Conservation (phyloP, 2,329 filamentous ascomycete species). For the Domatiomyces globalis region DNA sequence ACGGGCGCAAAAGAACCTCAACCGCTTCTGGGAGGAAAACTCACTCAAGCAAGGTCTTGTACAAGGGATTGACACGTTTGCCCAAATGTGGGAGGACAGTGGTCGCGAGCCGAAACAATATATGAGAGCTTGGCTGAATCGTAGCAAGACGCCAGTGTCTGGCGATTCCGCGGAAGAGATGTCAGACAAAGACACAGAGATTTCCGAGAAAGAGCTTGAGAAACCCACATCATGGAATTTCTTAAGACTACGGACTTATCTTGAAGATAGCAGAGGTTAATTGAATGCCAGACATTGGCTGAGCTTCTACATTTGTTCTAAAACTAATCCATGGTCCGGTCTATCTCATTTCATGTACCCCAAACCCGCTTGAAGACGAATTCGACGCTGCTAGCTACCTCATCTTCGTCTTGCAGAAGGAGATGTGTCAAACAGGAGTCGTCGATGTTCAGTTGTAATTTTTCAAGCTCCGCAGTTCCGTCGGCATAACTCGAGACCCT, state of each 20-base stretch:
- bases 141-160: background rate
- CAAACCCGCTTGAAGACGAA: conserved; percentile 13
- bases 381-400: conserved; percentile 11
- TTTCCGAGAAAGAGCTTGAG: background rate
- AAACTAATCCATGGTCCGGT: background rate
- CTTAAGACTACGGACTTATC: background rate
- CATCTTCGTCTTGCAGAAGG: conserved; percentile 8
- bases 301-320: background rate
- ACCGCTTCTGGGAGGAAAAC: conserved; percentile 19
- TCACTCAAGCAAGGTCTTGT: conserved; percentile 17
- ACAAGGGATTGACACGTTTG: conserved; percentile 21
- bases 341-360: background rate
- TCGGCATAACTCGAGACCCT: conserved; percentile 13
- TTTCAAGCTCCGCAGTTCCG: conserved; percentile 1
- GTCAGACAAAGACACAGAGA: background rate
- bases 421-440: conserved; percentile 15
- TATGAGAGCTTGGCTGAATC: conserved; percentile 3
- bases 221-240: background rate
- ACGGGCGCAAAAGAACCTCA: conserved; percentile 11
- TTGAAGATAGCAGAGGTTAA: background rate
- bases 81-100: conserved; percentile 6
- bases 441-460: conserved; percentile 6
- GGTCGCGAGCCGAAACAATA: conserved; percentile 6
- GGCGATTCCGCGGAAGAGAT: background rate
- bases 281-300: background rate